Percentiles rank a stretch among this genome's conserved stretches.
These are phyloP conservation scores for Huiozyma naganishii DNA, from an alignment of 805 yeast genomes.

Conservation along the genomic window DNA sequence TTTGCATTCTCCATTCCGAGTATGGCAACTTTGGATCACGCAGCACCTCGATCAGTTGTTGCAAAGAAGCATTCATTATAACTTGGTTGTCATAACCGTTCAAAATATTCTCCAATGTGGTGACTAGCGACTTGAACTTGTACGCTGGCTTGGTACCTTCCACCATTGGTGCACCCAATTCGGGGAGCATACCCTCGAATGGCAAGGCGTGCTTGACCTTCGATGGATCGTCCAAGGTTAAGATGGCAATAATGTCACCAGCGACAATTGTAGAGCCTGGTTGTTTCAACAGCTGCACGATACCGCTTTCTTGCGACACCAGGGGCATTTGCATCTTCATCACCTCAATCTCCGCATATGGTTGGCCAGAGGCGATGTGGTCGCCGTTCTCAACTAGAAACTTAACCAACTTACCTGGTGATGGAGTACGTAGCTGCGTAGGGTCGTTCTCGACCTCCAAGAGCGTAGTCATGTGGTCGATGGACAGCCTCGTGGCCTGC, in stretches of 20 bases:
- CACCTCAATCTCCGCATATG: constrained; percentile 97
- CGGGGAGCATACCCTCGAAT: constrained; percentile 88
- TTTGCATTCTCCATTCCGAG: constrained; percentile 79
- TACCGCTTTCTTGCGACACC: constrained; percentile 87
- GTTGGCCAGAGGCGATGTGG: constrained; percentile 81
- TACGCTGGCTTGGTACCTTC: constrained; percentile 80
- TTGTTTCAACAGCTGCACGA: constrained; percentile 84
- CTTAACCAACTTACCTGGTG: constrained; percentile 95
- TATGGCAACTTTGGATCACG: constrained; percentile 78
- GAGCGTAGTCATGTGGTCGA: constrained; percentile 88
- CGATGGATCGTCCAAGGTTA: constrained; percentile 91
- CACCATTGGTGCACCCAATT: constrained; percentile 70
- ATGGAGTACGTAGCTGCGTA: constrained; percentile 95
- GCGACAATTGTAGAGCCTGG: constrained; percentile 97
- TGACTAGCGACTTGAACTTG: constrained; percentile 46
- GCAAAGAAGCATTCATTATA: constrained; percentile 75
- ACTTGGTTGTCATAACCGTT: constrained; percentile 93
- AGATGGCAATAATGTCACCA: constrained; percentile 92
- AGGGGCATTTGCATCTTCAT: constrained; percentile 99
- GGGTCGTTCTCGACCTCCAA: constrained; percentile 96
- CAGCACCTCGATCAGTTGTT: constrained; percentile 59
- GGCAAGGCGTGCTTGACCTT: constrained; percentile 95
- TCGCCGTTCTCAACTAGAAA: constrained; percentile 93
- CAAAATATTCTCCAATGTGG: constrained; percentile 67
- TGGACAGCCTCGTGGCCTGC: constrained; percentile 86